Conservation (phyloP, 306 rosid species). For the Corylus avellana region DNA sequence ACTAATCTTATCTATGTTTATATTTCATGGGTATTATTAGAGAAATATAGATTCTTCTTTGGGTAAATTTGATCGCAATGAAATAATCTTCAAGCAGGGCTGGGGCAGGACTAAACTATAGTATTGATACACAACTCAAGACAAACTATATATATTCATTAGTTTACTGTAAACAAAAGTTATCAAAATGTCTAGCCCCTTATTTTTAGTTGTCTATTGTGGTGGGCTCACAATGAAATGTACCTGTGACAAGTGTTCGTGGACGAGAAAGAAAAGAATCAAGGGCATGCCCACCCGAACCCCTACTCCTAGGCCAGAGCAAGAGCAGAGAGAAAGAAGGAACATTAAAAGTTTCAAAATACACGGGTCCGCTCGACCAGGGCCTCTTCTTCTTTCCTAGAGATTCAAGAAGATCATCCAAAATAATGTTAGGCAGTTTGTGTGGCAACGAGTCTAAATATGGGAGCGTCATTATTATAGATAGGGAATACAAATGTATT, state of each 20-base stretch:
- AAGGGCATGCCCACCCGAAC: too few relatives aligned
- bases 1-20: background rate
- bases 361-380: too few relatives aligned
- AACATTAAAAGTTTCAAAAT: too few relatives aligned
- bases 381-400: too few relatives aligned
- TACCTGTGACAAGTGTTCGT: too few relatives aligned
- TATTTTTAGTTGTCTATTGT: too few relatives aligned
- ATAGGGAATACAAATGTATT: background rate
- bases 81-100: background rate
- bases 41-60: background rate
- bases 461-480: background rate
- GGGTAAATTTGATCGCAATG: background rate
- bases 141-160: background rate
- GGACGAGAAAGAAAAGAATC: too few relatives aligned
- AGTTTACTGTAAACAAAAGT: too few relatives aligned
- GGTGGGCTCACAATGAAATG: too few relatives aligned
- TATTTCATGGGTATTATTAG: background rate
- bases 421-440: background rate
- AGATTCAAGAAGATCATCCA: background rate
- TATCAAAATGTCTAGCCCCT: too few relatives aligned
- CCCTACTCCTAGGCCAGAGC: too few relatives aligned
- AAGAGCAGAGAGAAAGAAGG: too few relatives aligned
- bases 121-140: background rate
- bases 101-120: background rate
- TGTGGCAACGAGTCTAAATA: background rate